Percentiles rank a stretch among this genome's conserved stretches.
Conservation (phyloP, 202 grass and related monocot species). For the Elaeis oleifera region DNA sequence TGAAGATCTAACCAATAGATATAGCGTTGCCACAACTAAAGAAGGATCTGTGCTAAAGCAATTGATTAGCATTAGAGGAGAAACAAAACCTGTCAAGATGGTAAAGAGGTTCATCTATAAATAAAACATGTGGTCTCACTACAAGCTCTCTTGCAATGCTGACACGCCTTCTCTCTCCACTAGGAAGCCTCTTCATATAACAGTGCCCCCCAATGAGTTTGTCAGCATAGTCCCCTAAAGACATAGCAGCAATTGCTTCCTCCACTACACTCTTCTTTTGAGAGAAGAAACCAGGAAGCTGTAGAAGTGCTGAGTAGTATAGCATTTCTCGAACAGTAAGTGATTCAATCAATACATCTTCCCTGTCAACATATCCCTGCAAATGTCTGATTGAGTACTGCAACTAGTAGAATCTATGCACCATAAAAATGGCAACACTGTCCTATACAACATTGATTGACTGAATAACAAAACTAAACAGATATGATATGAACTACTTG, state of each 20-base stretch:
- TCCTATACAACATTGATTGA: too few relatives aligned
- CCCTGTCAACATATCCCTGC: slow-evolving; percentile 83
- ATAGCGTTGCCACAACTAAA: neutral
- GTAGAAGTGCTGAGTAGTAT: slow-evolving; percentile 65
- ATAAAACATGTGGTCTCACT: slow-evolving; percentile 70
- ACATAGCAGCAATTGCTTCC: slow-evolving; percentile 77
- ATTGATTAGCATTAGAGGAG: neutral
- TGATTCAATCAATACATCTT: slow-evolving; percentile 77
- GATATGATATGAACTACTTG: neutral
- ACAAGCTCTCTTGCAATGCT: slow-evolving; percentile 90
- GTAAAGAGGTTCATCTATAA: slow-evolving; percentile 86
- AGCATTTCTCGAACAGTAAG: slow-evolving; percentile 91
- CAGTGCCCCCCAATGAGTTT: slow-evolving; percentile 81
- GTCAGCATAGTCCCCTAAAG: slow-evolving; percentile 65
- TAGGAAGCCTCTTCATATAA: slow-evolving; percentile 46
- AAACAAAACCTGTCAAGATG: slow-evolving; percentile 76
- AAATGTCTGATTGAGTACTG: slow-evolving; percentile 14
- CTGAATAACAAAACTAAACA: neutral
- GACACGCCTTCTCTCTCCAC: slow-evolving; percentile 69
- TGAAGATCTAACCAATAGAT: neutral
- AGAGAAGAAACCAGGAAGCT: slow-evolving; percentile 68
- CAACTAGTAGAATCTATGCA: neutral
- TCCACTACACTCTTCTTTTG: slow-evolving; percentile 61
- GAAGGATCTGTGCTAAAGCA: neutral
- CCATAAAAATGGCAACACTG: neutral